Evolutionary conservation across 345 rosid genomes (phyloP).

Genomic region (Chamaenerion angustifolium): DNA sequence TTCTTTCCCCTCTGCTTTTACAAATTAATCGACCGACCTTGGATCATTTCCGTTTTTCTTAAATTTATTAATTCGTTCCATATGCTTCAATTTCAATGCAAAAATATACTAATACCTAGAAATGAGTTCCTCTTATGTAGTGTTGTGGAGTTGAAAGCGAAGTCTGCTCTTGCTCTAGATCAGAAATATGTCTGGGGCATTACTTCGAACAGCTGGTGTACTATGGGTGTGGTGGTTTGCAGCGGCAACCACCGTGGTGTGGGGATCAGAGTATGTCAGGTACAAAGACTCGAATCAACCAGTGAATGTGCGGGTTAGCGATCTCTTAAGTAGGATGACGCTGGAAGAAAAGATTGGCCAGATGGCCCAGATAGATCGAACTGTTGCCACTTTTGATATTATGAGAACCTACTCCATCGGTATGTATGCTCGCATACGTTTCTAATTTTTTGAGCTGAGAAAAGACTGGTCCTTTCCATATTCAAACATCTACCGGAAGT

Average conservation of each 20-base stretch:
- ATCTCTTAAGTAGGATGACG: constrained; percentile 5
- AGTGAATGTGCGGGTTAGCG: constrained; percentile 4
- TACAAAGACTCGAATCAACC: constrained; percentile 5
- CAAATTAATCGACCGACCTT: no score
- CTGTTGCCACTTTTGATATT: constrained; percentile 7
- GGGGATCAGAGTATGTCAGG: neutral
- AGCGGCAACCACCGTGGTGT: neutral
- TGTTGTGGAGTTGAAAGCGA: neutral
- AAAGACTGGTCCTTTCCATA: no score
- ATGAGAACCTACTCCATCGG: constrained; percentile 7
- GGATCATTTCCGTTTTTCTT: no score
- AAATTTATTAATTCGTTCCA: no score
- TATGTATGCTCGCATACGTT: neutral
- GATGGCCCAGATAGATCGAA: constrained; percentile 7
- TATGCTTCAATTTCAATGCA: no score
- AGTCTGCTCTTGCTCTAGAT: neutral
- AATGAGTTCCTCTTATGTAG: neutral
- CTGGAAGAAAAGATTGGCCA: constrained; percentile 37
- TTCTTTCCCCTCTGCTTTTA: no score
- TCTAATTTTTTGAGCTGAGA: no score
- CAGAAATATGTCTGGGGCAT: constrained; percentile 1
- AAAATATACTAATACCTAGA: no score
- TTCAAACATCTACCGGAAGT: no score
- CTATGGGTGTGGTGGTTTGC: constrained; percentile 3
- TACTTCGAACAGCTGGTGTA: neutral